Evolutionary conservation across 2,329 filamentous ascomycete species (phyloP).

Genomic region (Mollisia scopiformis): DNA sequence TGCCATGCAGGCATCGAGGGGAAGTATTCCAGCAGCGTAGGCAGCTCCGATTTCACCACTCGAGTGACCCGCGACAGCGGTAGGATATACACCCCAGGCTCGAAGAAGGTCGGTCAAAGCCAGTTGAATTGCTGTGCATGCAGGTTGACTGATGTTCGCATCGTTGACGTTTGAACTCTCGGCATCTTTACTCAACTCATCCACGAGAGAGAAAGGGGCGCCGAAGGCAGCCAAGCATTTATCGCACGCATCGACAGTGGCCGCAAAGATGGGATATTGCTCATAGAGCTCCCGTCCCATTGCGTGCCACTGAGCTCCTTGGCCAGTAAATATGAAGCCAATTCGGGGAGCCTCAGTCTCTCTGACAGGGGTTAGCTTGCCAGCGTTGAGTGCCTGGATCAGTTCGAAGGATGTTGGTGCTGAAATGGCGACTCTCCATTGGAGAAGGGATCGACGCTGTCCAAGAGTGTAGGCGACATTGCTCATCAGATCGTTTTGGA

Average conservation of each 20-base stretch:
- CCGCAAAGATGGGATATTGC: slow-evolving; percentile 27
- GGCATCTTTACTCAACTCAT: slow-evolving; percentile 15
- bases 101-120: slow-evolving; percentile 33
- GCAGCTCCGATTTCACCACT: slow-evolving; percentile 42
- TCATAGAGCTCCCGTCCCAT: slow-evolving; percentile 33
- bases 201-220: slow-evolving; percentile 27
- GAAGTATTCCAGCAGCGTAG: slow-evolving; percentile 36
- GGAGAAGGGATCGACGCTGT: slow-evolving; percentile 31
- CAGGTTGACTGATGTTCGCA: slow-evolving; percentile 27
- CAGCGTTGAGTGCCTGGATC: slow-evolving; percentile 35
- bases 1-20: slow-evolving; percentile 16
- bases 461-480: slow-evolving; percentile 35
- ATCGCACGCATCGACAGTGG: slow-evolving; percentile 33
- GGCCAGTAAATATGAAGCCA: slow-evolving; percentile 34
- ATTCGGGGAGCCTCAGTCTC: slow-evolving; percentile 25
- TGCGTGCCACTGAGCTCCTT: slow-evolving; percentile 32
- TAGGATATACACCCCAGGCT: slow-evolving; percentile 25
- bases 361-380: slow-evolving; percentile 33
- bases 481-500: slow-evolving; percentile 34
- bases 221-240: slow-evolving; percentile 36
- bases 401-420: slow-evolving; percentile 31
- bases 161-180: slow-evolving; percentile 23
- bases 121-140: slow-evolving; percentile 35
- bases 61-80: slow-evolving; percentile 35
- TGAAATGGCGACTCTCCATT: slow-evolving; percentile 32